These are phyloP conservation scores for Ceratocystiopsis minuta DNA, from an alignment of 2,329 filamentous ascomycete genomes.

Conservation along the genomic window DNA sequence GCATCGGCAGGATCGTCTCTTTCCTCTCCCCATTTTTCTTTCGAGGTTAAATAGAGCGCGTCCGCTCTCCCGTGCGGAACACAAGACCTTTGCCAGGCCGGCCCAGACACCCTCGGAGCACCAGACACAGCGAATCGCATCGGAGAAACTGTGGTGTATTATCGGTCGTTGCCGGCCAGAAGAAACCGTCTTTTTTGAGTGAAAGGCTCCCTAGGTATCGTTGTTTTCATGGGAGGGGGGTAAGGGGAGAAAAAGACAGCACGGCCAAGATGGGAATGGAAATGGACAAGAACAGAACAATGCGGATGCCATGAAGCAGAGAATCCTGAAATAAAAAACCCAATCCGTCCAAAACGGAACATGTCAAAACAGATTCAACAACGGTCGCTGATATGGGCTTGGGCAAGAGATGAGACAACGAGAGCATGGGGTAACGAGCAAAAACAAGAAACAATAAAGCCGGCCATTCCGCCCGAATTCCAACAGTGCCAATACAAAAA, in stretches of 20 bases:
- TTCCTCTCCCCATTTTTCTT: no score
- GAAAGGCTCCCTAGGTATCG: constrained; percentile 2
- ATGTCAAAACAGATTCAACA: neutral
- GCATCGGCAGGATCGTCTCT: no score
- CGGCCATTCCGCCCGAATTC: no score
- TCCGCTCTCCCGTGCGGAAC: no score
- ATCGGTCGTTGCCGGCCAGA: constrained; percentile 12
- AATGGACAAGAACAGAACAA: neutral
- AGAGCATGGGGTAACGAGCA: neutral
- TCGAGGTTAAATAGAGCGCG: no score
- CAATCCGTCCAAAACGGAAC: no score
- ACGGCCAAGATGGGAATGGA: neutral
- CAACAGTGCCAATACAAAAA: neutral
- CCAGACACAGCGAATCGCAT: neutral
- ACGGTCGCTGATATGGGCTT: no score
- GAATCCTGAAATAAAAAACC: no score
- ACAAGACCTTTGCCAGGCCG: no score
- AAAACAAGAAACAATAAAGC: neutral
- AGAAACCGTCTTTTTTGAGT: constrained; percentile 8
- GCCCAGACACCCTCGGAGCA: no score
- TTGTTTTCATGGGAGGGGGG: constrained; percentile 3
- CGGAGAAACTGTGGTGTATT: constrained; percentile 6
- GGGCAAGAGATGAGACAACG: neutral
- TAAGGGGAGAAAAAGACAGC: neutral
- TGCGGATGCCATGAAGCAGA: no score